Base-by-base conservation (phyloP, 768 basidiomycete genomes). In the Boletus rubescentipes region DNA sequence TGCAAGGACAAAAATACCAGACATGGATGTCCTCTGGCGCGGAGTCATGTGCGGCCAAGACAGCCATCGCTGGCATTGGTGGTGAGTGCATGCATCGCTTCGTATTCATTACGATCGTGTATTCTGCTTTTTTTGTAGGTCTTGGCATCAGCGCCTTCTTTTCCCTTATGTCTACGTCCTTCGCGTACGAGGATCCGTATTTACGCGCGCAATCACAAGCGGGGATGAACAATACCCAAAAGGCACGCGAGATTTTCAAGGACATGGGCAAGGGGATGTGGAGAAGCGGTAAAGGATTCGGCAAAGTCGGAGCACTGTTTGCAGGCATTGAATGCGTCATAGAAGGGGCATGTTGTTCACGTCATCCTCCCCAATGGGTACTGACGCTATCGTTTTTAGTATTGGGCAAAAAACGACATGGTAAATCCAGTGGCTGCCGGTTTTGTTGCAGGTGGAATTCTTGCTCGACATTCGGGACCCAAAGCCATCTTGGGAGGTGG, bases 201-300 rank as follows among this genome's bases (percentile, higher is more conserved):
- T 79, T 91, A 34, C 85, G 90, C 32, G 75, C 83, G 44, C 80
- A 83, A 62, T 77, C 78, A 9, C 78, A 81, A 60, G 76, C 76
- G 11, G 79, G 76, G 12, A 63, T 85, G 73, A 83, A 73, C 55
- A 82, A 82, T 41, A 77, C 79, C 21, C 89, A 94, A 68, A 95
- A 95, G 64, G 89, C 93, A 1, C 77, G 82, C 41, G 84, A 87
- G 60, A 83, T 96, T 34, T 89, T 97, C 70, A 91, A 85, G 67
- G 95, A 98, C 55, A 98, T 97, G 91, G 95, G 95, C 1, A 83
- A 79, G 60, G 88, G 87, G 32, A 96, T 98, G 93, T 93, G 84
- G 84, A 77, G 79, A 30, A 89, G 79, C 45, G 95, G 96, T 18
- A 94, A 89, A 70, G 89, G 93, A 1, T 98, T 98, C 65, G 94